These are phyloP conservation scores for Penicillium aurantiogriseum DNA, from an alignment of 2,329 filamentous ascomycete genomes.

Conservation along the genomic window DNA sequence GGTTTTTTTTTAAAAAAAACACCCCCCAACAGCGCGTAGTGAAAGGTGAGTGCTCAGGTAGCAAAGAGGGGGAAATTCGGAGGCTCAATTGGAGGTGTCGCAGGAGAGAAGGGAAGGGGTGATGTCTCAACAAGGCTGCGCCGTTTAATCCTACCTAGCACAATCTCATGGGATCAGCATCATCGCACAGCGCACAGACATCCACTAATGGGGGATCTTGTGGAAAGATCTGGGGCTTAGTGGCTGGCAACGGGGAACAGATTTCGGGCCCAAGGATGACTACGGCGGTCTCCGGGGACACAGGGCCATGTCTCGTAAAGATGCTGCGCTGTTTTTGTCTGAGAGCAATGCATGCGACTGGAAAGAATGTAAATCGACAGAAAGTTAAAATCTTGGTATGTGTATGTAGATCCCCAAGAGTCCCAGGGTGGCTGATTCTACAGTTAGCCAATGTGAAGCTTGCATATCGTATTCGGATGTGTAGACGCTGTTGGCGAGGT, in stretches of 20 bases:
- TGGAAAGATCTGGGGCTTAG: conserved; percentile 21
- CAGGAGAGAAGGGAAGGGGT: conserved; percentile 20
- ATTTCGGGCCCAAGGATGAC: neutral
- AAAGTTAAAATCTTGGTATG: conserved; percentile 5
- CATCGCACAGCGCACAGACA: conserved; percentile 24
- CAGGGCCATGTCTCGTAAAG: neutral
- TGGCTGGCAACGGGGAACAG: conserved; percentile 6
- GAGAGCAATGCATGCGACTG: neutral
- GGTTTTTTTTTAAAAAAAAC: neutral
- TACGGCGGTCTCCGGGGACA: neutral
- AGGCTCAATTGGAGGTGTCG: conserved; percentile 8
- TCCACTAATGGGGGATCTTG: conserved; percentile 14
- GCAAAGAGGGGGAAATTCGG: conserved; percentile 4
- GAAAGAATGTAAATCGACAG: conserved; percentile 1
- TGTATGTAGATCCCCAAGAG: conserved; percentile 4
- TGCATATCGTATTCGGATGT: conserved; percentile 8
- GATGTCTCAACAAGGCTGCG: conserved; percentile 22
- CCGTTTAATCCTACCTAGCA: conserved; percentile 17
- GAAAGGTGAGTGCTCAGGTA: conserved; percentile 4
- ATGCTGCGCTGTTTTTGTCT: neutral
- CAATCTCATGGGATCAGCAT: conserved; percentile 20
- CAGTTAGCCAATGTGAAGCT: conserved; percentile 7
- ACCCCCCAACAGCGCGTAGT: conserved; percentile 24
- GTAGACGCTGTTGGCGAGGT: conserved; percentile 15
- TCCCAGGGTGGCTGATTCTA: conserved; percentile 5